Percentiles rank a stretch among this genome's conserved stretches.
These are phyloP conservation scores for Hygrocybe punicea DNA, from an alignment of 768 basidiomycete species.

Conservation along the genomic window DNA sequence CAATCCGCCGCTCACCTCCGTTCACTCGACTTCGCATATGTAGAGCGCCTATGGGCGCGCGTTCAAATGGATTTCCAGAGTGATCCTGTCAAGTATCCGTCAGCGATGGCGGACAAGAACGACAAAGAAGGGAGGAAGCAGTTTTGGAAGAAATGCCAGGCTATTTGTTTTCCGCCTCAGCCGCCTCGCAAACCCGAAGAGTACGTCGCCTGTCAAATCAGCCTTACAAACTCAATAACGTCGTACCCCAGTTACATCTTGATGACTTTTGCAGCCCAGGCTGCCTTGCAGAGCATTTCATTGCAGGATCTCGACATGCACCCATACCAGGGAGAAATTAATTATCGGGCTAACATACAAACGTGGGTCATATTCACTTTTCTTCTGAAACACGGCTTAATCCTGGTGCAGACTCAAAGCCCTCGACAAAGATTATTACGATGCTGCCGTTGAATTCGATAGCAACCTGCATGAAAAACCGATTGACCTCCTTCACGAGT, in stretches of 20 bases:
- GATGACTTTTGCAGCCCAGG: constrained; percentile 3
- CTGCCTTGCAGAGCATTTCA: background rate
- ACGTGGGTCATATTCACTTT: background rate
- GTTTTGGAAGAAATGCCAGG: background rate
- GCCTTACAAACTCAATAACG: background rate
- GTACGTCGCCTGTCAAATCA: background rate
- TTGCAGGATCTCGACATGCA: background rate
- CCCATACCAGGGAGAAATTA: background rate
- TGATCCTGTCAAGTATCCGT: background rate
- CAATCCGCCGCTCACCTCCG: background rate
- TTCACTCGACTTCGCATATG: background rate
- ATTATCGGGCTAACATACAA: background rate
- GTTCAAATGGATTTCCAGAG: background rate
- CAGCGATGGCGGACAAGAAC: background rate
- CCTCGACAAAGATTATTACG: constrained; percentile 25
- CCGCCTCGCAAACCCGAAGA: background rate
- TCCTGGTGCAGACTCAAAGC: constrained; percentile 9
- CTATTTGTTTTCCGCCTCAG: constrained; percentile 1
- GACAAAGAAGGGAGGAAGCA: background rate
- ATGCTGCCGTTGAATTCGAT: constrained; percentile 27
- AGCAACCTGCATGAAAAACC: background rate
- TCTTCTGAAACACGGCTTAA: background rate
- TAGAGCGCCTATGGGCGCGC: background rate
- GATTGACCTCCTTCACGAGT: background rate
- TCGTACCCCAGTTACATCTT: background rate